Percentiles rank a stretch among this genome's conserved stretches.
phyloP scores from a whole-genome alignment of 2,329 filamentous ascomycete species.

The Aspergillus sp. region DNA sequence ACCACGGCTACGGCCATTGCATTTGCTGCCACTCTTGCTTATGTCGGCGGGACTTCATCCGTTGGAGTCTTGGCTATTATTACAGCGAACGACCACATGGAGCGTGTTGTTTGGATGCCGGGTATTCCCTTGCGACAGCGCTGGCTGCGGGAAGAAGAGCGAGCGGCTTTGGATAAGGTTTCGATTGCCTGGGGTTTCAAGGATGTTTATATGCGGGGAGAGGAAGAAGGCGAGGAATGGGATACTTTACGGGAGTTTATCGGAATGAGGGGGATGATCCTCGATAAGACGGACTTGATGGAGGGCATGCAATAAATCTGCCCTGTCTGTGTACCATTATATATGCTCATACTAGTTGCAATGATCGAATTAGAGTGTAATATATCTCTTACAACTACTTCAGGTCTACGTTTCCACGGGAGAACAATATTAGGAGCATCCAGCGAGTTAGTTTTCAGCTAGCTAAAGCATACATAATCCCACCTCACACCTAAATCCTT shows the following conservation, averaged over 20 bases:
- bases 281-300: conserved; percentile 89
- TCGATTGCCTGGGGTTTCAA: conserved; percentile 91
- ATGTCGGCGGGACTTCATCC: conserved; percentile 75
- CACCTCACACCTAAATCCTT: conserved; percentile 20
- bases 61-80: conserved; percentile 81
- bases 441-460: conserved; percentile 34
- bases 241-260: conserved; percentile 80
- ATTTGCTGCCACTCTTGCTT: conserved; percentile 78
- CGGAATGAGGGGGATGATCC: conserved; percentile 78
- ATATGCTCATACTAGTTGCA: not conserved
- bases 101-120: conserved; percentile 82
- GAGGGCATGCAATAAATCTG: conserved; percentile 73
- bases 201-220: conserved; percentile 74
- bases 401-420: not conserved
- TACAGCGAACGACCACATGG: conserved; percentile 93
- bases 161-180: conserved; percentile 80
- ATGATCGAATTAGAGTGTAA: not conserved
- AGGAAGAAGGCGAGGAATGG: conserved; percentile 91
- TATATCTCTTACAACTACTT: not conserved
- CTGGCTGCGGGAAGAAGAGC: conserved; percentile 88
- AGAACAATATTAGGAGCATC: conserved; percentile 24
- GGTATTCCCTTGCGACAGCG: conserved; percentile 78
- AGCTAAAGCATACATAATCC: conserved; percentile 31
- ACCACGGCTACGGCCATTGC: conserved; percentile 72
- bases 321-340: not conserved